Evolutionary conservation across 2,329 filamentous ascomycete species (phyloP).

Genomic region (Alternaria atra): DNA sequence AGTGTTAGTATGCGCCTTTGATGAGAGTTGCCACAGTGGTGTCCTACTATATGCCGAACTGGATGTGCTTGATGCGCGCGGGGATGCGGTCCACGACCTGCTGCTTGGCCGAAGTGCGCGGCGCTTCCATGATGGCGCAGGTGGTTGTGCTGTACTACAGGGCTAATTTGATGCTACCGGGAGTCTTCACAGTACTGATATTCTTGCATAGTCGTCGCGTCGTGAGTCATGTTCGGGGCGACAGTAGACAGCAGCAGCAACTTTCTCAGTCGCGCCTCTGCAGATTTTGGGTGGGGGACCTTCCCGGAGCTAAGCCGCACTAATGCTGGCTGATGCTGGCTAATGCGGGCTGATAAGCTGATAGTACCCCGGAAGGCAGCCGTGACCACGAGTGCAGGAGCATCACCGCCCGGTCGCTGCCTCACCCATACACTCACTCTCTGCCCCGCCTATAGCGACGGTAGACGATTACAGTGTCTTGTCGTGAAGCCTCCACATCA

Average conservation of each 20-base stretch:
- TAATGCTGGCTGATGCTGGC: conserved; percentile 17
- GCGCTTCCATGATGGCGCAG: conserved; percentile 31
- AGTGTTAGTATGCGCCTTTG: conserved; percentile 25
- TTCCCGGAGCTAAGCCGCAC: conserved; percentile 11
- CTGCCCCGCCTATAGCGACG: conserved; percentile 15
- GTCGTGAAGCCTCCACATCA: not conserved
- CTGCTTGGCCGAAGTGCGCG: conserved; percentile 69
- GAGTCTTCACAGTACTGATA: conserved; percentile 15
- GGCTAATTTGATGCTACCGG: not conserved
- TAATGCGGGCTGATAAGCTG: conserved; percentile 34
- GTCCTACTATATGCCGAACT: conserved; percentile 86
- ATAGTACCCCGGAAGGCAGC: conserved; percentile 27
- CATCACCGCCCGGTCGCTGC: conserved; percentile 10
- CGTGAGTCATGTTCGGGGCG: conserved; percentile 33
- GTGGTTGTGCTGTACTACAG: not conserved
- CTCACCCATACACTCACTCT: conserved; percentile 4
- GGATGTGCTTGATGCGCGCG: conserved; percentile 90
- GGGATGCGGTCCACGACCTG: conserved; percentile 89
- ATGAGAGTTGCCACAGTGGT: not conserved
- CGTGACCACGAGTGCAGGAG: conserved; percentile 16
- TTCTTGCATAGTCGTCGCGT: conserved; percentile 30
- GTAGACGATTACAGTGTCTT: not conserved
- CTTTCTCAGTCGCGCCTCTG: conserved; percentile 28
- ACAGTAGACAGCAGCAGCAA: not conserved
- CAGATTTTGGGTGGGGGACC: conserved; percentile 36